phyloP scores from a whole-genome alignment of 208 protist species.

The Acanthamoeba lenticulata region DNA sequence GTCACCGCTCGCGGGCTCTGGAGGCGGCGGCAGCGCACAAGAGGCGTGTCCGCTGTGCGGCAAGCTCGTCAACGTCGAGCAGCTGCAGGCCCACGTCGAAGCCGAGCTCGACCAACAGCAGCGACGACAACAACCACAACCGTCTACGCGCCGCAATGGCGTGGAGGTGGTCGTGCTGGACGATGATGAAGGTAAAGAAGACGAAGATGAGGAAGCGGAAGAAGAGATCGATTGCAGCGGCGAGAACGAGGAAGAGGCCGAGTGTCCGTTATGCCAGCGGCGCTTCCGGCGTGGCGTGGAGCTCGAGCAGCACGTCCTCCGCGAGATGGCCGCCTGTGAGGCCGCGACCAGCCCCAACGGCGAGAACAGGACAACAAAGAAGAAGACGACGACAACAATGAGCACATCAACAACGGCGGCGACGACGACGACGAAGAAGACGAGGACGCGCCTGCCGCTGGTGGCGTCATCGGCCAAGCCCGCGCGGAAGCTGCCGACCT shows the following conservation, averaged over 20 bases:
- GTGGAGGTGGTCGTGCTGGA: slow-evolving; percentile 7
- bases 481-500: background rate
- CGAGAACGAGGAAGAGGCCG: background rate
- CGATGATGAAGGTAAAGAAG: background rate
- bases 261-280: slow-evolving; percentile 47
- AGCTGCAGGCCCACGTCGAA: slow-evolving; percentile 7
- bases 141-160: background rate
- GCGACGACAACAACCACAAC: background rate
- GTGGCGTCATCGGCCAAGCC: no score
- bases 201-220: background rate
- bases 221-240: background rate
- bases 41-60: background rate
- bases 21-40: background rate
- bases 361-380: background rate
- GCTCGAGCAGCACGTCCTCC: background rate
- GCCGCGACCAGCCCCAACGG: background rate
- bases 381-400: background rate
- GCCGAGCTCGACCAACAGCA: background rate
- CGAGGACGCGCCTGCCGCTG: background rate
- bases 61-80: background rate
- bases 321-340: background rate
- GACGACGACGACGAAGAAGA: background rate
- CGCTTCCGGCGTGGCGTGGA: background rate
- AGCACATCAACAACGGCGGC: background rate
- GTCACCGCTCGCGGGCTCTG: no score